phyloP scores from a whole-genome alignment of 2,329 filamentous ascomycete species.

The Fusarium siculi region DNA sequence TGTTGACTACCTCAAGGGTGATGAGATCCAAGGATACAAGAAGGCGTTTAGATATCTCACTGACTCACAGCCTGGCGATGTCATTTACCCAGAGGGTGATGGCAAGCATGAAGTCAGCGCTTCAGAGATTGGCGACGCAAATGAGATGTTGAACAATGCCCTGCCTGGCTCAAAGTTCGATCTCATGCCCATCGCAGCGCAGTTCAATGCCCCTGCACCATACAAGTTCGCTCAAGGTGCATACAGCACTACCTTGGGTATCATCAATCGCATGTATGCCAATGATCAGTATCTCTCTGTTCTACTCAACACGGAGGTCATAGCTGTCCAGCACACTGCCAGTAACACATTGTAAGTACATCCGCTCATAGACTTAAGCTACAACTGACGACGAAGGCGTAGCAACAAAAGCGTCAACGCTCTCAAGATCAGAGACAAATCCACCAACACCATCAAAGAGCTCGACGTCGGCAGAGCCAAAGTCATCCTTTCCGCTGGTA shows the following conservation, averaged over 20 bases:
- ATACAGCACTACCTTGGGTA: conserved; percentile 24
- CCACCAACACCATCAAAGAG: conserved; percentile 8
- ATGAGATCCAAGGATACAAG: background rate
- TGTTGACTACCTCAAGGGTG: background rate
- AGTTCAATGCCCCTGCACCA: conserved; percentile 26
- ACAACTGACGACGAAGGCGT: no score
- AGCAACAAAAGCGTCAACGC: conserved; percentile 12
- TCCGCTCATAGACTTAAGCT: rapidly evolving
- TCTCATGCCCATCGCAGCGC: conserved; percentile 31
- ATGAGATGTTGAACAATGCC: conserved; percentile 3
- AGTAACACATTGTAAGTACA: background rate
- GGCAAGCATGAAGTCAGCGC: conserved; percentile 15
- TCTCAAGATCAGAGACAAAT: conserved; percentile 23
- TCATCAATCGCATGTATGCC: conserved; percentile 37
- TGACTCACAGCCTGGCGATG: conserved; percentile 8
- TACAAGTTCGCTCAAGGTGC: conserved; percentile 32
- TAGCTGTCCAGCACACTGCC: conserved; percentile 1
- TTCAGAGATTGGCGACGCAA: background rate
- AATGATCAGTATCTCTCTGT: conserved; percentile 30
- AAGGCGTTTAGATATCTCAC: conserved; percentile 12
- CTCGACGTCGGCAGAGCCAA: conserved; percentile 23
- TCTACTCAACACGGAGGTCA: conserved; percentile 24
- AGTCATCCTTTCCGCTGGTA: conserved; percentile 9
- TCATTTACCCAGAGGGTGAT: conserved; percentile 8
- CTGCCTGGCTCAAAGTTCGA: background rate